These are phyloP conservation scores for Citeromyces hawaiiensis DNA, from an alignment of 1,139 yeast species.

Conservation along the genomic window DNA sequence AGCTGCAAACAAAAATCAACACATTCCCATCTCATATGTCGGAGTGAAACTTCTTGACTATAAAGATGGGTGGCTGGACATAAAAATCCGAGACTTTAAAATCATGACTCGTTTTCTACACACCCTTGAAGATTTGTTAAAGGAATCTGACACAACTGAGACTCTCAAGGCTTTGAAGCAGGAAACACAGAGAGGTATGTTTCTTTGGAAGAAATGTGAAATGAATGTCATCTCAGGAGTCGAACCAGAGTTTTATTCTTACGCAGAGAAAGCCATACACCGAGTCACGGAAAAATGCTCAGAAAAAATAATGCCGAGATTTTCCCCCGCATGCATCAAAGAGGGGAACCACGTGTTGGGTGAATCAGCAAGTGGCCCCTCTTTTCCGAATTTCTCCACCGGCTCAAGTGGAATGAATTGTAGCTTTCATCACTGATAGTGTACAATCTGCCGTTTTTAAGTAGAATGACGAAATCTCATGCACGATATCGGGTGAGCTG, in stretches of 20 bases:
- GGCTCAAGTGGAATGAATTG: no score
- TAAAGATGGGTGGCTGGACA: slow-evolving; percentile 18
- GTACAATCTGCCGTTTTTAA: background rate
- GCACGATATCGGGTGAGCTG: background rate
- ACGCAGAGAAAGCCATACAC: background rate
- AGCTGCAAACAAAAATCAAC: background rate
- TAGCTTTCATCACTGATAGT: background rate
- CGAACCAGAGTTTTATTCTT: background rate
- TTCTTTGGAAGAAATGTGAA: slow-evolving; percentile 28
- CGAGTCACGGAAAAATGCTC: background rate
- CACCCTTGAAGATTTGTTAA: slow-evolving; percentile 4
- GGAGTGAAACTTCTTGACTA: slow-evolving; percentile 24
- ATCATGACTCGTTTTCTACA: slow-evolving; percentile 17
- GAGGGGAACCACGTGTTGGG: slow-evolving; percentile 1
- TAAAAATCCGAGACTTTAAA: slow-evolving; percentile 16
- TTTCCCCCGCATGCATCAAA: background rate
- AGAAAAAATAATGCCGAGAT: background rate
- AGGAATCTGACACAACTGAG: background rate
- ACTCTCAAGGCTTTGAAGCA: slow-evolving; percentile 15
- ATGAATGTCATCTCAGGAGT: slow-evolving; percentile 12
- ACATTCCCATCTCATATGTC: slow-evolving; percentile 2
- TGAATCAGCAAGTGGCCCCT: background rate
- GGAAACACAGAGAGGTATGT: slow-evolving; percentile 29
- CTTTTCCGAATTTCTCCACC: background rate
- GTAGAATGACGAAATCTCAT: background rate